Percentiles rank a stretch among this genome's conserved stretches.
phyloP scores from a whole-genome alignment of 164 flowering plant species.

The Magnolia sinica region DNA sequence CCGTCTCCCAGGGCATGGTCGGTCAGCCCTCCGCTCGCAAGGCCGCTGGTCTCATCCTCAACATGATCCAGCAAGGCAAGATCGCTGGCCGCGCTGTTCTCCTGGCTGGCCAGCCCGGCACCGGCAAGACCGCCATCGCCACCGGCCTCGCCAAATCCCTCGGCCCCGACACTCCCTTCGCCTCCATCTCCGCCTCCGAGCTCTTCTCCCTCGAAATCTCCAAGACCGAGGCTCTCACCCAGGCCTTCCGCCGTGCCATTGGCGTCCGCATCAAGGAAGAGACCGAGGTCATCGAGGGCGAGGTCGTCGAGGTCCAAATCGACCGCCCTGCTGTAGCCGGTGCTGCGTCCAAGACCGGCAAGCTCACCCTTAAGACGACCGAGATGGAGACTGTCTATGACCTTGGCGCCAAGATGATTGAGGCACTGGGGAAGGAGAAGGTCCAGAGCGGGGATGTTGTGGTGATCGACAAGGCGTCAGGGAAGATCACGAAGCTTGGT shows the following conservation, averaged over 20 bases:
- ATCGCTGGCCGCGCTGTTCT: constrained; percentile 92
- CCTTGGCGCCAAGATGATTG: constrained; percentile 92
- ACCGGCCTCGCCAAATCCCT: constrained; percentile 96
- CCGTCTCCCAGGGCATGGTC: constrained; percentile 85
- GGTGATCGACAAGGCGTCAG: constrained; percentile 85
- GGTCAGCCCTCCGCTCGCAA: constrained; percentile 83
- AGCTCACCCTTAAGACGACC: constrained; percentile 85
- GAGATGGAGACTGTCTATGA: constrained; percentile 98
- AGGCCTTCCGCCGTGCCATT: constrained; percentile 77
- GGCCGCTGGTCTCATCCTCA: constrained; percentile 88
- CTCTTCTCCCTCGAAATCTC: constrained; percentile 91
- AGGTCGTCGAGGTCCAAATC: constrained; percentile 81
- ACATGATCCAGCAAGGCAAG: constrained; percentile 83
- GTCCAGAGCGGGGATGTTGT: constrained; percentile 97
- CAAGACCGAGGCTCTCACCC: constrained; percentile 84
- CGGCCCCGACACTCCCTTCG: constrained; percentile 88
- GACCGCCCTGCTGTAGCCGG: constrained; percentile 80
- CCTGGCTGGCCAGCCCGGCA: constrained; percentile 91
- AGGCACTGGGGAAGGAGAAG: constrained; percentile 85
- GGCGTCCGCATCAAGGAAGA: constrained; percentile 95
- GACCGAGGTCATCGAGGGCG: constrained; percentile 88
- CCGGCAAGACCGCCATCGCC: constrained; percentile 93
- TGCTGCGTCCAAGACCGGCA: constrained; percentile 84
- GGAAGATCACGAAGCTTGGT: constrained; percentile 89
- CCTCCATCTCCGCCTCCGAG: constrained; percentile 82